Base-by-base conservation (phyloP, 2,329 filamentous ascomycete genomes). In the Bipolaris oryzae region DNA sequence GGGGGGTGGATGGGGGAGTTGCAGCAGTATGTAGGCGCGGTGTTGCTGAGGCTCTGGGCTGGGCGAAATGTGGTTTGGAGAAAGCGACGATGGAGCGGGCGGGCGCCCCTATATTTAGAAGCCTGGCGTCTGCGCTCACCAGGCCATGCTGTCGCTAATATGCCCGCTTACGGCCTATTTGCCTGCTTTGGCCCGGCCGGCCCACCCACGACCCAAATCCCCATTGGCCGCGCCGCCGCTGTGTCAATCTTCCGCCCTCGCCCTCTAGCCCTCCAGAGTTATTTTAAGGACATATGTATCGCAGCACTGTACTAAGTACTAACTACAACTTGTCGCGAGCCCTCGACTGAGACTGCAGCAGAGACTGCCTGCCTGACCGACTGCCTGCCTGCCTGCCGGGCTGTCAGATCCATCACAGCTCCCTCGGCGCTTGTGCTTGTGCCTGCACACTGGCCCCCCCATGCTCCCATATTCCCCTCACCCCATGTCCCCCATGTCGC, bases 231-330 rank as follows among this genome's bases (percentile, higher is more conserved):
- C 48, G 53, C 50, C 54, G 53, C 53, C 28, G 43, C 42, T 23
- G 28, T 41, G 49, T 50, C 56, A 41, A 53, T 51, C 31, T 51
- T 48, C 42, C 46, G n/a, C 25, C 39, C 13, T 11, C 33, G 7
- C 33, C 15, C 31, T 3, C 53, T 59, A 63, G 47, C 60, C 16
- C 18, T 57, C 63, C 53, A 64, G 56, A 59, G 66, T 63, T 72
- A 72, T 70, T 72, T 72, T 70, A 66, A 66, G 70, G 68, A 62
- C 62, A 64, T 66, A 64, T 68, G 28, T 31, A 31, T 31, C 28
- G 28, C 28, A 31, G 10, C 1, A 11, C 25, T 28, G 10, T 4
- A 4, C 1, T 3, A 7, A 21, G 21, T 5, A 21, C 3, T 5
- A 21, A 28, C 25, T 31, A 11, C 28, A 11, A 11, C 10, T 11